Base-by-base conservation (phyloP, 441 rosid species). In the Pelargonium australe region DNA sequence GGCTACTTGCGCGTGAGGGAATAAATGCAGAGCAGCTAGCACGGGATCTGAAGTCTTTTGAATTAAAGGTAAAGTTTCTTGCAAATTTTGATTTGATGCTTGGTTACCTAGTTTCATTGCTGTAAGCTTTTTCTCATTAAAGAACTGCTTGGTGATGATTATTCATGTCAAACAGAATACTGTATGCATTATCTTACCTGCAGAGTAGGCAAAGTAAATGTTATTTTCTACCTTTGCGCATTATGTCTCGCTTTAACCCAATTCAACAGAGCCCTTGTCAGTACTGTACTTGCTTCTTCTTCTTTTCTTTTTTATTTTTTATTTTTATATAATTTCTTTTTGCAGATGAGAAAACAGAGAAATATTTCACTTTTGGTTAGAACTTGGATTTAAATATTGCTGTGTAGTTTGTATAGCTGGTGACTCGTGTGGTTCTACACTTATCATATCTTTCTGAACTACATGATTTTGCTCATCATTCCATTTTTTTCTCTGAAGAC, bases 1-100 rank as follows among this genome's bases (percentile, higher is more conserved):
- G 97, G 84, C 81, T 94, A 78, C 97, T 91, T 82, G 99, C 96
- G 28, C 90, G 97, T 28, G 97, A 94, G 79, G 99, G 99, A 78
- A 87, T 94, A 78, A 94, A 94, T 70, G 96, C 96, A 0, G 99
- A 94, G 75, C 99, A 91, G 77, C 92, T 94, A 70, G 92, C 99
- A 25, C 89, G 96, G 20, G 96, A 91, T 84, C 85, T 94, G 1
- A 94, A 89, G 72, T 91, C 99, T 62, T 91, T 94, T 77, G 97
- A 94, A 75, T 81, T 94, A 72, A 94, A 94, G 96, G 97, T 89
- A 68, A 66, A 14, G 11, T 31, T 69, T 53, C 68, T 66, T 76
- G 70, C 25, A 4, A 6, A 11, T 66, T 66, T 25, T 62, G n/a
- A 25, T 60, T 67, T 34, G 40, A 16, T 31, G 31, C 31, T 25